Evolutionary conservation across 2,329 filamentous ascomycete species (phyloP).

Genomic region (Fusarium xyrophilum): DNA sequence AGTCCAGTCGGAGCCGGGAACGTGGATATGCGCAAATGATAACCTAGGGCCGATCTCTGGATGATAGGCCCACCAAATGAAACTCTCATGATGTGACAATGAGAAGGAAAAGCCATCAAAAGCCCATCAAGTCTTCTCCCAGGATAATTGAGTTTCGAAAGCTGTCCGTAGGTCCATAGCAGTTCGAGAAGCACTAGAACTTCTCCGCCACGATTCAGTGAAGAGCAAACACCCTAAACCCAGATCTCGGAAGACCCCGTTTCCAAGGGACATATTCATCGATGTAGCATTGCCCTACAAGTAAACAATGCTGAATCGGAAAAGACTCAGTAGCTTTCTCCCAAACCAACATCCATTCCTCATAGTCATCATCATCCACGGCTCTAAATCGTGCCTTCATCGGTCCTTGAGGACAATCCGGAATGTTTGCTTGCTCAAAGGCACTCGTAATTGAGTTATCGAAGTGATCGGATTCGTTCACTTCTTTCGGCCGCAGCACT

Average conservation of each 20-base stretch:
- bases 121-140: too few relatives aligned
- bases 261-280: neutral
- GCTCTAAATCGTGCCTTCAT: neutral
- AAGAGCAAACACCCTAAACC: neutral
- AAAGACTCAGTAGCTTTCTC: neutral
- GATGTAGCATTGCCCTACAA: neutral
- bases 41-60: neutral
- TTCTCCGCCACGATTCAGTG: too few relatives aligned
- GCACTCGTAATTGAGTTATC: accelerated
- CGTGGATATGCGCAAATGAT: neutral
- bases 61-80: neutral
- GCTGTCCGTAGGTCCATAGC: too few relatives aligned
- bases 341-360: neutral
- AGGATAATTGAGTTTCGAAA: too few relatives aligned
- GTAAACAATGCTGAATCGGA: neutral
- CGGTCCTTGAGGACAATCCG: neutral
- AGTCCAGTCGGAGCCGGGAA: accelerated
- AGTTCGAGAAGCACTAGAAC: too few relatives aligned
- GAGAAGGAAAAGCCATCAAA: accelerated
- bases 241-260: neutral
- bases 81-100: neutral
- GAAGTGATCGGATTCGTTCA: accelerated
- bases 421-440: neutral
- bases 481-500: neutral
- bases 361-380: neutral